Base-by-base conservation (phyloP, 441 rosid species). In the Mallotus japonicus region DNA sequence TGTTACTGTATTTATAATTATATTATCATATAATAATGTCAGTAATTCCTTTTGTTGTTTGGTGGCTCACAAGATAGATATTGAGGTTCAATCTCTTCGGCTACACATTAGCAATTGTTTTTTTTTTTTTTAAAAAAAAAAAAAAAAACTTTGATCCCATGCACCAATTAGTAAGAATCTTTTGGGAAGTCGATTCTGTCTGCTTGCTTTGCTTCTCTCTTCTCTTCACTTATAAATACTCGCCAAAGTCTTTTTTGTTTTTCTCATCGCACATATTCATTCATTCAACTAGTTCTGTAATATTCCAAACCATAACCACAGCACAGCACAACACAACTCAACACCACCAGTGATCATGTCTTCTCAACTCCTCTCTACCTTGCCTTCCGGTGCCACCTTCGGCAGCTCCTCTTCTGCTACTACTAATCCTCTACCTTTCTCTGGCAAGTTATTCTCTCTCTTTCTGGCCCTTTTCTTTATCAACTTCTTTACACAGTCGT, bases 101-200 rank as follows among this genome's bases (percentile, higher is more conserved):
- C 32, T 28, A 24, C 28, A 24, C 28, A n/a, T 1, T 24, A 0
- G 28, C 28, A 24, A 24, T 24, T 24, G 28, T n/a, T 0, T 24
- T 24, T 24, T 24, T 24, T 24, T 24, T 24, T 28, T 28, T 4
- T 5, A 7, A 55, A 1, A 55, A 55, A 17, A 55, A 65, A 12
- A 51, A 3, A 32, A 19, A 16, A 53, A 75, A 73, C 32, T 28
- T 28, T 71, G 74, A 85, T 79, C 82, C 86, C 85, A 80, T 83
- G 84, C 71, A 77, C 34, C 76, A 32, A 62, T 3, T 40, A 50
- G 78, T 77, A 65, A 82, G 90, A 81, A 82, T 86, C 87, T 76
- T 50, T 54, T 68, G 76, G 74, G 78, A 82, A 76, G 34, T 51
- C 68, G 74, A 20, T 74, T 73, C 79, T 81, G 89, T 85, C 86